These are phyloP conservation scores for Cyathus striatus DNA, from an alignment of 768 basidiomycete species.

Conservation along the genomic window DNA sequence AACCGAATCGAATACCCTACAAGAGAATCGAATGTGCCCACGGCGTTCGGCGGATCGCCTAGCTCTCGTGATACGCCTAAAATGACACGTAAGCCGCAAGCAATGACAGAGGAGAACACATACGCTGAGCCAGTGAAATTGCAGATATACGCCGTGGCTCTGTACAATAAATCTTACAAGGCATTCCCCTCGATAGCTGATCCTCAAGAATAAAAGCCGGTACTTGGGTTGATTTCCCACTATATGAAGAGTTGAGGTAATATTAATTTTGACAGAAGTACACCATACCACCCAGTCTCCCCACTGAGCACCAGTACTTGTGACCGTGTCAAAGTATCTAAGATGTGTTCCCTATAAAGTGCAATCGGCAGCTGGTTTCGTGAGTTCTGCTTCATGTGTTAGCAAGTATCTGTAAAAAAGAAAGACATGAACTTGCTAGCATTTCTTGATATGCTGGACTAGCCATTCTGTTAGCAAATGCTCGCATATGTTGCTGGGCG, in stretches of 20 bases:
- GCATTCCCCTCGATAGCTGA: constrained; percentile 70
- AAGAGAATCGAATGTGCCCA: constrained; percentile 73
- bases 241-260: constrained; percentile 20
- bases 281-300: constrained; percentile 35
- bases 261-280: constrained; percentile 1
- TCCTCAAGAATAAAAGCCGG: constrained; percentile 93
- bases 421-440: constrained; percentile 54
- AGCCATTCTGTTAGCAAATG: constrained; percentile 56
- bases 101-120: constrained; percentile 7
- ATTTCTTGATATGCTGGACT: constrained; percentile 78
- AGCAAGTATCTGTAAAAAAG: constrained; percentile 1
- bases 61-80: constrained; percentile 81
- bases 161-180: constrained; percentile 91
- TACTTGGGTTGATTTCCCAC: constrained; percentile 96
- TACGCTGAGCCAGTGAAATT: constrained; percentile 87
- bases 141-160: constrained; percentile 96
- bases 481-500: no score
- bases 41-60: constrained; percentile 74
- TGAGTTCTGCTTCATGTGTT: constrained; percentile 42
- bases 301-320: constrained; percentile 82
- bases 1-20: constrained; percentile 94
- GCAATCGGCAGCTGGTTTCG: constrained; percentile 86
- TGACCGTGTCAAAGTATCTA: constrained; percentile 60
- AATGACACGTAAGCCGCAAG: constrained; percentile 1
- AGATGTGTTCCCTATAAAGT: constrained; percentile 67